Evolutionary conservation across 306 rosid species (phyloP).

Genomic region (Alnus rubra): DNA sequence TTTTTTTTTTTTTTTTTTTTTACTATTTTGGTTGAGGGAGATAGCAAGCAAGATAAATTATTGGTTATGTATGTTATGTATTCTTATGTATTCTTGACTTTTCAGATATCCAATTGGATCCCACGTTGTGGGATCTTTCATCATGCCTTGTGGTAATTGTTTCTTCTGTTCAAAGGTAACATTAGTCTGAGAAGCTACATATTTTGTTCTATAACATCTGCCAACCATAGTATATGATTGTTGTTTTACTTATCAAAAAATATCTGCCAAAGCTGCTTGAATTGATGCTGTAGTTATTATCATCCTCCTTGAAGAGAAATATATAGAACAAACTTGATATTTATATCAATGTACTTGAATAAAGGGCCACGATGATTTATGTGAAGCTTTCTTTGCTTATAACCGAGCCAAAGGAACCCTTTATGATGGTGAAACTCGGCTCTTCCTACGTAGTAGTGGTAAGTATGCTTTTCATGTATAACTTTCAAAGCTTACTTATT

Average conservation of each 20-base stretch:
- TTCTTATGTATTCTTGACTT: conserved; percentile 10
- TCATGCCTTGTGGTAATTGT: conserved; percentile 98
- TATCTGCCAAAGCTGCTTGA: conserved; percentile 9
- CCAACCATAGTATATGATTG: background rate
- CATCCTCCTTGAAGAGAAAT: conserved; percentile 7
- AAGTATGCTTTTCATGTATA: conserved; percentile 18
- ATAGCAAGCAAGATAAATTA: conserved; percentile 2
- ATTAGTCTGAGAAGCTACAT: background rate
- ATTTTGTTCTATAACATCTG: background rate
- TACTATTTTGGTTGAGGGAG: background rate
- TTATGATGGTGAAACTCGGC: conserved; percentile 92
- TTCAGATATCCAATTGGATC: conserved; percentile 84
- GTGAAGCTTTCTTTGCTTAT: conserved; percentile 88
- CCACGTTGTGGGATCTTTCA: conserved; percentile 81
- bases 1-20: too few relatives aligned
- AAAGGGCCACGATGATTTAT: conserved; percentile 94
- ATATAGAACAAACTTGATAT: conserved; percentile 7
- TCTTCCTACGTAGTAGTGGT: conserved; percentile 76
- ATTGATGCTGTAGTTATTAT: background rate
- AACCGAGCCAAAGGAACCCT: conserved; percentile 96
- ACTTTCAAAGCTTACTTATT: background rate
- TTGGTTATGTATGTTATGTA: background rate
- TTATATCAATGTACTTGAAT: conserved; percentile 28
- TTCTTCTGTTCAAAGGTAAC: conserved; percentile 81
- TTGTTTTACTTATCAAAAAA: too few relatives aligned